Percentiles rank a stretch among this genome's conserved stretches.
Conservation (phyloP, 2,329 filamentous ascomycete species). For the Whalleya microplaca region DNA sequence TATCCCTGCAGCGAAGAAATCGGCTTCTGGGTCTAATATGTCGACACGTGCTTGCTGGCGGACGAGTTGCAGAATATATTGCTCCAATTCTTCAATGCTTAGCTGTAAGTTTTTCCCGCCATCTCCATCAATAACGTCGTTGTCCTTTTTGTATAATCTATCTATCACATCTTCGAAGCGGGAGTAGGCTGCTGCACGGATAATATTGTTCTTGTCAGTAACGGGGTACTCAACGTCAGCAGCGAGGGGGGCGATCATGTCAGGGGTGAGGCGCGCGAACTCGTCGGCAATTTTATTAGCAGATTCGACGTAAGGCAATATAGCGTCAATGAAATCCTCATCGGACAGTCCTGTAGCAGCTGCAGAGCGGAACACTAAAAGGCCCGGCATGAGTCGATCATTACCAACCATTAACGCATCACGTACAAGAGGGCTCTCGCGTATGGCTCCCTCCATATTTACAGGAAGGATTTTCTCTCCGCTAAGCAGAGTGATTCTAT, state of each 20-base stretch:
- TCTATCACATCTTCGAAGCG: constrained; percentile 38
- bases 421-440: constrained; percentile 37
- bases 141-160: constrained; percentile 37
- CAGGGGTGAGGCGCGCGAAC: constrained; percentile 48
- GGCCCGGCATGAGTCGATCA: constrained; percentile 36
- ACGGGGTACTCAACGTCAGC: constrained; percentile 40
- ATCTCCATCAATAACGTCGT: background rate
- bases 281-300: constrained; percentile 46
- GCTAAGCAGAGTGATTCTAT: constrained; percentile 43
- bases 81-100: constrained; percentile 35
- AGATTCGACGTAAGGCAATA: constrained; percentile 43
- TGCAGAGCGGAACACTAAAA: constrained; percentile 37
- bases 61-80: constrained; percentile 37
- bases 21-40: constrained; percentile 36
- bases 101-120: constrained; percentile 20
- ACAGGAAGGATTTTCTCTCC: constrained; percentile 46
- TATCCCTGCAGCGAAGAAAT: constrained; percentile 49
- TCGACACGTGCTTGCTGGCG: constrained; percentile 37
- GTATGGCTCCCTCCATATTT: constrained; percentile 39
- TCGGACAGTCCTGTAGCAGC: constrained; percentile 33
- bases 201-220: constrained; percentile 52
- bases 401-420: constrained; percentile 41
- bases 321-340: constrained; percentile 38
- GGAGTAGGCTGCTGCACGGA: constrained; percentile 44
- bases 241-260: constrained; percentile 43